Conservation (phyloP, 2,329 filamentous ascomycete species). For the Penicillium sp. region DNA sequence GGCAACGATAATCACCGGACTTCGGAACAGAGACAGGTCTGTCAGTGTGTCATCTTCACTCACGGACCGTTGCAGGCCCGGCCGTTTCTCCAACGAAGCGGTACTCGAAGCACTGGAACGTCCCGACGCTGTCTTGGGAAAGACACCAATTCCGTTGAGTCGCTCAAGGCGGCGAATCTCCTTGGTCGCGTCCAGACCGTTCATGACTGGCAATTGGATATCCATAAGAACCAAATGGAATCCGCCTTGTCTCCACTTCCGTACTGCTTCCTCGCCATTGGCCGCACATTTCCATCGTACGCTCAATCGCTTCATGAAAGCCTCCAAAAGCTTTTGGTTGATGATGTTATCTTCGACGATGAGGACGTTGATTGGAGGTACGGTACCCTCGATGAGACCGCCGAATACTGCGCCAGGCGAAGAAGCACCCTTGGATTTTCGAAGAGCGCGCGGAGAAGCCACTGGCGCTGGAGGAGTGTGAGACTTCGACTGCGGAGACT, state of each 20-base stretch:
- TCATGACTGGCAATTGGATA: constrained; percentile 97
- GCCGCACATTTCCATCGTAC: constrained; percentile 97
- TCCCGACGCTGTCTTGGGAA: constrained; percentile 68
- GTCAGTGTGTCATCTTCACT: constrained; percentile 43
- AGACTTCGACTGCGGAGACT: constrained; percentile 41
- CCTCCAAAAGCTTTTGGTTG: constrained; percentile 89
- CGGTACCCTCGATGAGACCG: constrained; percentile 74
- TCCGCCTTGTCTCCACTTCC: constrained; percentile 88
- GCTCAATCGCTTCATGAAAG: constrained; percentile 93
- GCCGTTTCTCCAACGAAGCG: constrained; percentile 24
- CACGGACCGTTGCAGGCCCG: constrained; percentile 29
- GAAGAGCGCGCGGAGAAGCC: constrained; percentile 52
- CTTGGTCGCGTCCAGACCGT: constrained; percentile 88
- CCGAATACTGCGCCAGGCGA: constrained; percentile 50
- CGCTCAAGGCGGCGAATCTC: constrained; percentile 90
- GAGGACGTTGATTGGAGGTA: constrained; percentile 94
- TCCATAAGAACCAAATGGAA: constrained; percentile 99
- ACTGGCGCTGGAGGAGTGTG: constrained; percentile 46
- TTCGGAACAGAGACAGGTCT: constrained; percentile 73
- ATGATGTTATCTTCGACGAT: constrained; percentile 99
- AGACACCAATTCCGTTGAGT: constrained; percentile 90
- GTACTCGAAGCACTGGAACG: constrained; percentile 47
- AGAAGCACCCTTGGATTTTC: constrained; percentile 42
- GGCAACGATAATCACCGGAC: constrained; percentile 95
- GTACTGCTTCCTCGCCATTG: constrained; percentile 90